Evolutionary conservation across 2,329 filamentous ascomycete genomes (phyloP).

Genomic region (Trichoderma sp.): DNA sequence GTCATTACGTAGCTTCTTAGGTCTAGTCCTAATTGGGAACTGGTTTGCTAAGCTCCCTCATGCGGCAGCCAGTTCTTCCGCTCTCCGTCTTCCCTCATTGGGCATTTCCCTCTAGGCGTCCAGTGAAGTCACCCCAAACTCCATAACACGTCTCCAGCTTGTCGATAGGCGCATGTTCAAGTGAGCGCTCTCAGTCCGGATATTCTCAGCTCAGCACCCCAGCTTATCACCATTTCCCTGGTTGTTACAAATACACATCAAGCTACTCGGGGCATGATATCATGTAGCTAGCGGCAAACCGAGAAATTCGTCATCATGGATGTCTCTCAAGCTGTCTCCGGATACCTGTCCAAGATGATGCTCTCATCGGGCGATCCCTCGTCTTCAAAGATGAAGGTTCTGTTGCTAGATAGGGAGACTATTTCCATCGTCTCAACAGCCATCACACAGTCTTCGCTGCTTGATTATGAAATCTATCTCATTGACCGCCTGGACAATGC

Average conservation of each 20-base stretch:
- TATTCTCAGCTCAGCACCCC: background rate
- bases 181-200: background rate
- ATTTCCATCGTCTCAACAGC: slow-evolving; percentile 92
- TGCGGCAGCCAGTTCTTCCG: slow-evolving; percentile 9
- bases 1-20: background rate
- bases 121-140: slow-evolving; percentile 13
- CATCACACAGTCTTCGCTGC: slow-evolving; percentile 89
- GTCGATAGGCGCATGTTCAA: background rate
- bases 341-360: slow-evolving; percentile 97
- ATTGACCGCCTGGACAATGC: slow-evolving; percentile 93
- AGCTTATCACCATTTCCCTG: background rate
- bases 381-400: slow-evolving; percentile 95
- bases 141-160: slow-evolving; percentile 16
- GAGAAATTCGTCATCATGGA: slow-evolving; percentile 66
- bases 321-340: slow-evolving; percentile 85
- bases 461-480: slow-evolving; percentile 97
- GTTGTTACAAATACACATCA: background rate
- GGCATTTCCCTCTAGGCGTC: background rate
- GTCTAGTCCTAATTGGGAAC: background rate
- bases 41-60: background rate
- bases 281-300: background rate
- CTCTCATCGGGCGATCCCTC: slow-evolving; percentile 68
- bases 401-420: slow-evolving; percentile 91
- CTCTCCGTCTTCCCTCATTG: background rate
- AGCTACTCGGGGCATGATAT: slow-evolving; percentile 15